A percentile compares a stretch with the other conserved stretches of the same genome.
Conservation (phyloP, 2,329 filamentous ascomycete species). For the Alternaria ethzedia region DNA sequence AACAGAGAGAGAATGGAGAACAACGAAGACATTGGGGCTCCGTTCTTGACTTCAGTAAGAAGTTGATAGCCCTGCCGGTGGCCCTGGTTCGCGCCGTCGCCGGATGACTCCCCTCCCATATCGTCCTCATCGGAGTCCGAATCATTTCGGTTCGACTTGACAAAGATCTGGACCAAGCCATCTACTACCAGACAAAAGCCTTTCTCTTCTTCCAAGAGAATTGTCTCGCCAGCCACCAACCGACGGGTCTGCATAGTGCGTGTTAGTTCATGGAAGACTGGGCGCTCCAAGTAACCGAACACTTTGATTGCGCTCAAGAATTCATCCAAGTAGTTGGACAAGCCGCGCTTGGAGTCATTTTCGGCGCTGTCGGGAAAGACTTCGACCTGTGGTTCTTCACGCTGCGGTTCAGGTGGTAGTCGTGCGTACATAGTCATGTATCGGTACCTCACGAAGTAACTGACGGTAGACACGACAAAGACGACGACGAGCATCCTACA, state of each 20-base stretch:
- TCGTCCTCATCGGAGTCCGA: conserved; percentile 53
- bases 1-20: conserved; percentile 98
- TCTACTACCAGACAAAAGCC: conserved; percentile 98
- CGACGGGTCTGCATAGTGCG: conserved; percentile 98
- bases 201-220: conserved; percentile 95
- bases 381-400: conserved; percentile 94
- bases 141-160: conserved; percentile 75
- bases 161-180: conserved; percentile 95
- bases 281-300: conserved; percentile 94
- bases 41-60: conserved; percentile 95
- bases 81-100: conserved; percentile 66
- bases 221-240: conserved; percentile 91
- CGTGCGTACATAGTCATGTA: conserved; percentile 97
- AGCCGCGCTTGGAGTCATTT: conserved; percentile 83
- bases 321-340: conserved; percentile 97
- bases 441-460: conserved; percentile 93
- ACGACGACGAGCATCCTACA: conserved; percentile 68
- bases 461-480: conserved; percentile 80
- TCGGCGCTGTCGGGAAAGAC: conserved; percentile 93
- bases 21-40: conserved; percentile 95
- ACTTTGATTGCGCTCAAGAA: conserved; percentile 99
- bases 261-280: conserved; percentile 97
- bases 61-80: conserved; percentile 89
- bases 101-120: conserved; percentile 50
- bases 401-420: conserved; percentile 89